Base-by-base conservation (phyloP, 306 rosid species). In the Arachis stenosperma region DNA sequence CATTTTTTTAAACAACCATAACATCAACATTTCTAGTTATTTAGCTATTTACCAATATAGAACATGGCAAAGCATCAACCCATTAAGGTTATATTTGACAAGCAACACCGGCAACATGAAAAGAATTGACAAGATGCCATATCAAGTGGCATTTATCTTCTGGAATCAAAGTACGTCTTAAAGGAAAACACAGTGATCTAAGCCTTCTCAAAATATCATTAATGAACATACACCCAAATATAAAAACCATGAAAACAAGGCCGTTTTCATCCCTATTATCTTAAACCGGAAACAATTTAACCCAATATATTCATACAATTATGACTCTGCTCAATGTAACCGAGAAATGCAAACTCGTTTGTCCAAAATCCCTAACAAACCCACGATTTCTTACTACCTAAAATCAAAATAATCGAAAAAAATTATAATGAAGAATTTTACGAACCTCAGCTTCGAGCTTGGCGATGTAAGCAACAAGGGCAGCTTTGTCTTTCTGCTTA, bases 361-460 rank as follows among this genome's bases (percentile, higher is more conserved):
- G 15, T 50, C n/a, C 14, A 50, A 50, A 50, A 50, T 15, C 13
- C 15, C 55, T 50, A 50, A 50, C 0, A 13, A 50, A 50, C 11
- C 3, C n/a, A 15, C 55, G 5, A 50, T 3, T 50, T 50, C 3
- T 13, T 7, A 0, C 6, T 6, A 1, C 17, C 57, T 52, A 52
- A 52, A 52, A 52, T n/a, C n/a, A 2, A 50, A 3, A 29, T 52
- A 52, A 52, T 6, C 0, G 3, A 33, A 33, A 33, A 2, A 33
- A 33, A 33, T 22, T 22, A 1, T 22, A 22, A 22, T 22, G 47
- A 76, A 59, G 58, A 17, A 71, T 53, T 47, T 10, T 22, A 6
- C 67, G 53, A 81, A 93, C 98, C 95, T 91, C 96, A 74, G 91
- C 92, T 85, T 91, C 97, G 51, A 94, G 96, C 85, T 89, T 91